These are phyloP conservation scores for Westerdykella aurantiaca DNA, from an alignment of 2,329 filamentous ascomycete species.

Conservation along the genomic window DNA sequence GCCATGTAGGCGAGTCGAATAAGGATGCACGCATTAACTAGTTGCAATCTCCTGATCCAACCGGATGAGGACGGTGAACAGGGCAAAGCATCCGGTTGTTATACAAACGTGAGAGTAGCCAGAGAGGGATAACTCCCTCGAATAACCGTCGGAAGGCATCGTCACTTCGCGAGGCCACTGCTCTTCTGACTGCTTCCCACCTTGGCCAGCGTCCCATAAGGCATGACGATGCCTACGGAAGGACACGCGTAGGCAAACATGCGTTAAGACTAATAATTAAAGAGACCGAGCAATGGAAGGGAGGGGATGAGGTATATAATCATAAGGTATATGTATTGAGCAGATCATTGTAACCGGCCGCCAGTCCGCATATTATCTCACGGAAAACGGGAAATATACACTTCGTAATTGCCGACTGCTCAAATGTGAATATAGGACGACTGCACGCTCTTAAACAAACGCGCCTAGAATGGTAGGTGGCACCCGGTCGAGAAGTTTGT, in stretches of 20 bases:
- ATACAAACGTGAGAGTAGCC: not conserved
- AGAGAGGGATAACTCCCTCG: conserved; percentile 1
- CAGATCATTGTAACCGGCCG: conserved; percentile 17
- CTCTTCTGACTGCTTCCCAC: not conserved
- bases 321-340: conserved; percentile 18
- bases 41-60: too few species aligned
- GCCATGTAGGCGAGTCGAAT: too few species aligned
- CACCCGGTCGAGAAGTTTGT: conserved; percentile 9
- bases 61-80: too few species aligned
- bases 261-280: not conserved
- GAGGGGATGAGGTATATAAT: conserved; percentile 4
- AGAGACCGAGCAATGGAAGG: not conserved
- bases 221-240: not conserved
- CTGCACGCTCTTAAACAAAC: not conserved
- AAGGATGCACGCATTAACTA: too few species aligned
- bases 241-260: not conserved
- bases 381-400: conserved; percentile 30
- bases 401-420: conserved; percentile 10
- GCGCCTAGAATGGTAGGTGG: not conserved
- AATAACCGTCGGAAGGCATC: conserved; percentile 1
- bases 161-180: not conserved
- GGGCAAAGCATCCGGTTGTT: not conserved
- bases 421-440: not conserved
- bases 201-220: too few species aligned
- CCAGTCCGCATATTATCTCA: conserved; percentile 15